Base-by-base conservation (phyloP, 116 monocot genomes). In the Papilionanthe hybrid region DNA sequence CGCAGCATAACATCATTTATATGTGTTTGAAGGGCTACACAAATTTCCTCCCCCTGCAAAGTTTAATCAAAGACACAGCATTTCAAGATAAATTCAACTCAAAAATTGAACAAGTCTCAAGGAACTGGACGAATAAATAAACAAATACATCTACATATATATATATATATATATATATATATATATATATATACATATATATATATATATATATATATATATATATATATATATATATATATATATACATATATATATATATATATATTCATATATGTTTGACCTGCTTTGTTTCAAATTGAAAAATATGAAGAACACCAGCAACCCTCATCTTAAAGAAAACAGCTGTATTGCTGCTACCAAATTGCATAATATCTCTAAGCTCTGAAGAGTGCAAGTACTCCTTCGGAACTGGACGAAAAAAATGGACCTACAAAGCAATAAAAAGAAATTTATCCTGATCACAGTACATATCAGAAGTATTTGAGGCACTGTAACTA, bases 321-420 rank as follows among this genome's bases (percentile, higher is more conserved):
- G 95, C 99, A 81, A 99, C 99, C 81, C 99, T 91, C 93, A 99
- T 99, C 85, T 99, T 99, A 77, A 99, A 99, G 73, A 99, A 99
- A 55, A 99, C 93, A 82, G 99, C 95, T 77, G 91, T 87, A 72
- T 95, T 95, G 83, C 99, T 99, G 92, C 99, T 95, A 77, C 99
- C 99, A 84, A 99, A 99, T 83, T 99, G 99, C 95, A 99, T 99
- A 43, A 99, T 99, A 63, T 99, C 99, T 83, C 93, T 92, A 65
- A 99, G 82, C 76, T 99, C 99, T 41, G 95, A 92, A 78, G 99
- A 99, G 79, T 99, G 99, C 72, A 99, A 79, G 74, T 99, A 99
- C 50, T 99, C 99, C 78, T 95, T 99, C 0, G 95, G 99, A 82
- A 99, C 93, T 5, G 95, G 99, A 4, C 95, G 95, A 66, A 95